Base-by-base conservation (phyloP, 2,329 filamentous ascomycete genomes). In the Pseudopithomyces maydicus region DNA sequence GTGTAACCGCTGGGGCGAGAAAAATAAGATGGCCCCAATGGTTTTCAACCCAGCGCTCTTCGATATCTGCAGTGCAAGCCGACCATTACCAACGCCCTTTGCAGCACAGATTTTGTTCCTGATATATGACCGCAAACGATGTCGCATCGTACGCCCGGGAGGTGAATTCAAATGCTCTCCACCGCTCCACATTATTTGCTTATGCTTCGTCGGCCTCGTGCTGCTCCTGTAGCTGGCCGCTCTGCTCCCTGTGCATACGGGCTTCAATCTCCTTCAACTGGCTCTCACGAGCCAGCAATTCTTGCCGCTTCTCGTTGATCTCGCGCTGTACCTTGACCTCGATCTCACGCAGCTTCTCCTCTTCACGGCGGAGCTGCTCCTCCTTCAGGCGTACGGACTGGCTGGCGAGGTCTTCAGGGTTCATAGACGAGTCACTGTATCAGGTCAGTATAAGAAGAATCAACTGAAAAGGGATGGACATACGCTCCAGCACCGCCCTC, bases 251-350 rank as follows among this genome's bases (percentile, higher is more conserved):
- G 75, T 93, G 89, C 94, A 98, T 97, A 74, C 94, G 90, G 62
- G 93, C 94, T 81, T 98, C 94, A 76, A 99, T 97, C 84, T 99
- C 95, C 80, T 95, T 94, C 71, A 99, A 88, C 82, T 99, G 95
- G 74, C 92, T 97, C 83, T 99, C 95, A 79, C 95, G 92, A 65
- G 95, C 95, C 80, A 99, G 78, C 61, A 99, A 86, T 81, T 99
- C 95, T 82, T 99, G 95, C 82, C 95, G 89, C 88, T 99, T 99
- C 87, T 98, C 95, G 82, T 97, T 97, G 84, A 99, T 99, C 81
- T 99, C 95, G 76, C 95, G 91, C 83, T 99, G 95, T 63, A 99
- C 95, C 89, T 99, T 99, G 83, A 97, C 85, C 78, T 99, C 95
- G 77, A 99, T 98, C 83, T 99, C 95, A 79, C 95, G 91, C 64